Evolutionary conservation across 2,329 filamentous ascomycete genomes (phyloP).

Genomic region (Aspergillus quadrilineatus): DNA sequence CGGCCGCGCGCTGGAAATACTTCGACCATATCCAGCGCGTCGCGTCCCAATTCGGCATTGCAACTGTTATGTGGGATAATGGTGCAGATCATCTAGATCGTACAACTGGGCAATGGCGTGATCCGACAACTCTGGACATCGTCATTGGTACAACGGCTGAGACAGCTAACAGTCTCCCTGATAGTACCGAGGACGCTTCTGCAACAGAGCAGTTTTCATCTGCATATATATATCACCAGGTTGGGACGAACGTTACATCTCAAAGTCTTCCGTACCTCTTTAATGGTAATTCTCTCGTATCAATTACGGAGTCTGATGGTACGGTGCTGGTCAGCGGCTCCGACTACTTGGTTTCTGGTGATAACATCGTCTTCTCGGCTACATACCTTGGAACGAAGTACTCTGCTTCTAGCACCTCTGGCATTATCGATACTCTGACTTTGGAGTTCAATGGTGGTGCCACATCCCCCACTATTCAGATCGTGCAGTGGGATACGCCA

Average conservation of each 20-base stretch:
- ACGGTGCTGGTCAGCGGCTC: conserved; percentile 35
- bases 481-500: conserved; percentile 56
- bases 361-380: conserved; percentile 49
- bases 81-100: conserved; percentile 57
- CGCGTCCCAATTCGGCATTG: conserved; percentile 51
- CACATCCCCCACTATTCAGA: conserved; percentile 45
- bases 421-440: conserved; percentile 53
- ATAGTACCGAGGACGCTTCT: conserved; percentile 51
- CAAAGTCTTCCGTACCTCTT: conserved; percentile 52
- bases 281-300: conserved; percentile 54
- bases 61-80: conserved; percentile 60
- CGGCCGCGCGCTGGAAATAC: conserved; percentile 59
- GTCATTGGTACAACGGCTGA: conserved; percentile 48
- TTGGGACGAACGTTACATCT: conserved; percentile 45
- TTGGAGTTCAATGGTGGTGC: conserved; percentile 54
- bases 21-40: conserved; percentile 55
- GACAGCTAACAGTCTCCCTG: conserved; percentile 51
- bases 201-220: conserved; percentile 50
- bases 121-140: conserved; percentile 51
- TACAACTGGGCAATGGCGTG: conserved; percentile 50
- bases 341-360: conserved; percentile 51
- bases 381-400: conserved; percentile 50
- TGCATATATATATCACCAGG: conserved; percentile 57
- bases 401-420: conserved; percentile 42
- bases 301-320: conserved; percentile 40